Conservation (phyloP, 352 stramenopile genomes). For the Phytopythium montanum region DNA sequence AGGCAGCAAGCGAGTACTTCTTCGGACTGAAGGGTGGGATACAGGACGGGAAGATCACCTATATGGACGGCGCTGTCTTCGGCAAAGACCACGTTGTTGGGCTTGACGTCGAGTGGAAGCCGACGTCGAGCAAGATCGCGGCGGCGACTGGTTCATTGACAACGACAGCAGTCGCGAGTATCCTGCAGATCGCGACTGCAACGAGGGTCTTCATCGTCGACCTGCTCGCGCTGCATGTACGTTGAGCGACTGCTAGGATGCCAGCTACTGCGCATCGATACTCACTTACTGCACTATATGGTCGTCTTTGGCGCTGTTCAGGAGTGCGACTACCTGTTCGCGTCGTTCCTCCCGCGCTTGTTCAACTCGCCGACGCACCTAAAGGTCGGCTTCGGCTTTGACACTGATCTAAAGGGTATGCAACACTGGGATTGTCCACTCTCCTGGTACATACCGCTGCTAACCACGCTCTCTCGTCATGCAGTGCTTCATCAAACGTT, state of each 20-base stretch:
- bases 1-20: constrained; percentile 22
- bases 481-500: constrained; percentile 72
- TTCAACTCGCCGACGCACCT: constrained; percentile 30
- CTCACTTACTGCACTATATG: too few relatives aligned
- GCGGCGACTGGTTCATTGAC: constrained; percentile 16
- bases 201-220: constrained; percentile 58
- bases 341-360: constrained; percentile 34
- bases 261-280: background rate
- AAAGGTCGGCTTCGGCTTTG: constrained; percentile 70
- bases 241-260: constrained; percentile 5
- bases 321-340: constrained; percentile 46
- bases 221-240: constrained; percentile 49
- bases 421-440: background rate
- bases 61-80: background rate
- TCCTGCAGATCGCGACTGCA: constrained; percentile 53
- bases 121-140: constrained; percentile 37
- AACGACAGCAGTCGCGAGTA: constrained; percentile 42
- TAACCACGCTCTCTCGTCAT: background rate
- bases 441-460: background rate
- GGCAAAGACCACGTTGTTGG: constrained; percentile 29
- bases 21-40: constrained; percentile 6
- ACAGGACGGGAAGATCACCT: background rate
- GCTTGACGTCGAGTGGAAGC: constrained; percentile 73
- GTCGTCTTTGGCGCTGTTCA: too few relatives aligned
- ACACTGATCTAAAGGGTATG: constrained; percentile 68